These are phyloP conservation scores for Phytopythium montanum DNA, from an alignment of 352 stramenopile genomes.

Conservation along the genomic window DNA sequence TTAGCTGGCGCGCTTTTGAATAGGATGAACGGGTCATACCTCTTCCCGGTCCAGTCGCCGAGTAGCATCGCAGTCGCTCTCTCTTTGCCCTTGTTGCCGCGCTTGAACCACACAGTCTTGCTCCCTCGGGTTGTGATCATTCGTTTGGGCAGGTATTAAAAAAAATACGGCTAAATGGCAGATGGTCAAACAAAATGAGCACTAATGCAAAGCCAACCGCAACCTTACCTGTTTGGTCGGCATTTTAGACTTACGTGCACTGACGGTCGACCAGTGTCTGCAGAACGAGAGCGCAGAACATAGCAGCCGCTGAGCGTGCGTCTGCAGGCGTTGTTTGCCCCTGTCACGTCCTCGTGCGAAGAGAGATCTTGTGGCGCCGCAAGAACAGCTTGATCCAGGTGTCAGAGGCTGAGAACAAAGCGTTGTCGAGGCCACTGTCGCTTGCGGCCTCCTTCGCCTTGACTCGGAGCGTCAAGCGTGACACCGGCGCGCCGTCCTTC, in stretches of 20 bases:
- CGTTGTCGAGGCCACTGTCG: no score
- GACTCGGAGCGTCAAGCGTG: neutral
- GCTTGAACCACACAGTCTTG: neutral
- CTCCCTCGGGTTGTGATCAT: neutral
- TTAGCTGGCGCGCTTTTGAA: neutral
- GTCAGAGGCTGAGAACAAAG: neutral
- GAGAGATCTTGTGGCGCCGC: neutral
- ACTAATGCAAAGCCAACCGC: no score
- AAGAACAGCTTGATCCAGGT: neutral
- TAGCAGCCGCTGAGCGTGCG: no score
- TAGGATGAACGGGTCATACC: neutral
- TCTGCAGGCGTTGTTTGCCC: neutral
- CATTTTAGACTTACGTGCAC: no score
- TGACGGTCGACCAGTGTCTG: no score
- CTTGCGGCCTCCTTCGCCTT: neutral
- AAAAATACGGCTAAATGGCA: neutral
- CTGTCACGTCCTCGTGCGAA: neutral
- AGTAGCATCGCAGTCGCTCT: neutral
- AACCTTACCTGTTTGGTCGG: neutral
- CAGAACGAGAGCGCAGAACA: neutral
- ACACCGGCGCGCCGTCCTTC: neutral
- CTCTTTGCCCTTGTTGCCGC: neutral
- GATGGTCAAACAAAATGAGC: neutral
- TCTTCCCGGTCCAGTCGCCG: neutral
- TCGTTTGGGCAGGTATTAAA: neutral